Evolutionary conservation across 2,329 filamentous ascomycete genomes (phyloP), one percentile per base, ranked within the genome.

Genomic region (Periconia sp.): DNA sequence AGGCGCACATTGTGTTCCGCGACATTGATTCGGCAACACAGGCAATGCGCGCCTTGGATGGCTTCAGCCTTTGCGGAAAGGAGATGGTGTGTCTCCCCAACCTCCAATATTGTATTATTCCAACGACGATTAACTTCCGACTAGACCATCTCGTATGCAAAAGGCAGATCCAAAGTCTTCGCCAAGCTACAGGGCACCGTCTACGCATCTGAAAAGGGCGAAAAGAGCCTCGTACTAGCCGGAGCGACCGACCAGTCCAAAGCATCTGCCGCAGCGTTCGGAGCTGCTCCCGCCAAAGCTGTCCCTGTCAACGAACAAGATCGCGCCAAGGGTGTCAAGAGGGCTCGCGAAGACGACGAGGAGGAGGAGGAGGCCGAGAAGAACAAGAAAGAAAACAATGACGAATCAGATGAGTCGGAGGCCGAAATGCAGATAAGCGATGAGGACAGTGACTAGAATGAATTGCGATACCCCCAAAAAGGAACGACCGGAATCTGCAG

Each of bases 171-270:
- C 3, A 83, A 96, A 72, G 88, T 89, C 20, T 85, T 99, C 57
- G 86, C 91, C 33, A 96, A 96, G 74, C 85, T 99, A 49, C 92
- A 96, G 62, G 94, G 94, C 58, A 93, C 91, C 14, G 96, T 92
- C 77, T 87, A 87, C 68, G 82, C 90, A 62, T 86, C 90, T 14
- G 40, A 35, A 8, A 41, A 14, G 10, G 77, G 61, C 17, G 63
- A 35, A 8, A 41, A 14, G 10, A 77, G 61, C 17, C 62, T 59
- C 47, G 56, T 51, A 42, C 49, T 20, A 49, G 50, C 53, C 7
- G 33, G 47, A 9, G 50, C 53, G 6, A 27, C 46, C 2, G 66
- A 68, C 40, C 54, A 65, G 30, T 55, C 64, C 2, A 44, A 60
- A 17, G 52, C 62, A 17, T 64, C 70, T 30, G 84, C 84, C 66